phyloP scores from a whole-genome alignment of 2,329 filamentous ascomycete genomes.

The Xylaria sp. region DNA sequence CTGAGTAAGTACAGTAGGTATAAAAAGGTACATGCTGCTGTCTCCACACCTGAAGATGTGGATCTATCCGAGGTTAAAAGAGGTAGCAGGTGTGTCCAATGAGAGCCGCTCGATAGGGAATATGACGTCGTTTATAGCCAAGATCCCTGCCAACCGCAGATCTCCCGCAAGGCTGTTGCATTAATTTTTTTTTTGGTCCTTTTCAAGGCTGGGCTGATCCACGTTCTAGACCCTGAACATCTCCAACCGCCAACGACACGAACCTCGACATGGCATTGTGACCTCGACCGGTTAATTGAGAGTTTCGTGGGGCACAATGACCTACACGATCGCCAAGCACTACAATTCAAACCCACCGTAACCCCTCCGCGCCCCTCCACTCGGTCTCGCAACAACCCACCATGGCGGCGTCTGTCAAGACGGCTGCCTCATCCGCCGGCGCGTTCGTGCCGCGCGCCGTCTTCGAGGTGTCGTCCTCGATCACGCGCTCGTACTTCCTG shows the following conservation, averaged over 20 bases:
- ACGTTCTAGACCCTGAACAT: background rate
- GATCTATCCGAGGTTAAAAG: background rate
- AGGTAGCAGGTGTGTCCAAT: background rate
- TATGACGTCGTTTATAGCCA: conserved; percentile 7
- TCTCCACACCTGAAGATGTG: background rate
- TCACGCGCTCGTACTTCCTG: conserved; percentile 90
- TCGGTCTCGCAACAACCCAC: background rate
- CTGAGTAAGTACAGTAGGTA: too few relatives aligned
- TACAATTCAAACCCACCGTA: conserved; percentile 9
- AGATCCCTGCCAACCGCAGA: conserved; percentile 4
- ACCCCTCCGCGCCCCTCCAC: background rate
- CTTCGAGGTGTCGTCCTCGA: conserved; percentile 74
- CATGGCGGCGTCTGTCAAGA: conserved; percentile 5
- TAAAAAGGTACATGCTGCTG: background rate
- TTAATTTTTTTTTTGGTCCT: background rate
- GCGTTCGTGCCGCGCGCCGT: conserved; percentile 76
- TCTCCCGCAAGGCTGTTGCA: conserved; percentile 17
- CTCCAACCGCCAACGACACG: background rate
- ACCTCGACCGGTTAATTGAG: background rate
- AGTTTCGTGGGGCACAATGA: conserved; percentile 2
- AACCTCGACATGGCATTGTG: background rate
- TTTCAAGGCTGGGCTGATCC: conserved; percentile 10
- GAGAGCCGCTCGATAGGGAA: background rate
- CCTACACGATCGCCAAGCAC: background rate
- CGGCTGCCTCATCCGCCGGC: conserved; percentile 18